Conservation (phyloP, 1,139 yeast genomes). For the Geotrichum aggregatum region DNA sequence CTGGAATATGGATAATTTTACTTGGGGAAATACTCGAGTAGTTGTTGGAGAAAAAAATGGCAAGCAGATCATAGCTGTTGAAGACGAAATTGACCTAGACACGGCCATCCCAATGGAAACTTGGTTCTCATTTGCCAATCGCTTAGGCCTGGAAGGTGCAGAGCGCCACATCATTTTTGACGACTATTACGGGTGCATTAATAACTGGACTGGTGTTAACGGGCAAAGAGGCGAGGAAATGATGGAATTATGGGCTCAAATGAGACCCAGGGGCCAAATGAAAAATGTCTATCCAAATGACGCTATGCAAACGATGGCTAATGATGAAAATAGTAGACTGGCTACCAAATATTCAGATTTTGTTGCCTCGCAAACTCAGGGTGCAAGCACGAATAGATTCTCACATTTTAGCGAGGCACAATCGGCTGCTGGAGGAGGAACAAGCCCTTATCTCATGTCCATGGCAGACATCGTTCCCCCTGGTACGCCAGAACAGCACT, state of each 20-base stretch:
- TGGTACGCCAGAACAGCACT: neutral
- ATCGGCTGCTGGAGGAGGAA: slow-evolving; percentile 8
- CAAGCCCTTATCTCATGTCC: neutral
- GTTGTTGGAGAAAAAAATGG: slow-evolving; percentile 45
- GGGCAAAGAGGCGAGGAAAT: slow-evolving; percentile 12
- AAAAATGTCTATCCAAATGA: slow-evolving; percentile 13
- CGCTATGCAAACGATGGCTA: slow-evolving; percentile 8
- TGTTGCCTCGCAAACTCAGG: neutral
- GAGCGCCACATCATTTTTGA: slow-evolving; percentile 32
- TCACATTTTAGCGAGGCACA: slow-evolving; percentile 15
- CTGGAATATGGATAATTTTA: slow-evolving; percentile 47
- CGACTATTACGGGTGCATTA: slow-evolving; percentile 19
- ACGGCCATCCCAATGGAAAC: slow-evolving; percentile 36
- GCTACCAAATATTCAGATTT: slow-evolving; percentile 7
- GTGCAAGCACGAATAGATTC: neutral
- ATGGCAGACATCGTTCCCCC: neutral
- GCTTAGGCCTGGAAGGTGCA: slow-evolving; percentile 38
- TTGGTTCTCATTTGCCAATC: slow-evolving; percentile 38
- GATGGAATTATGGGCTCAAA: slow-evolving; percentile 15
- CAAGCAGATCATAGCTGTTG: slow-evolving; percentile 36
- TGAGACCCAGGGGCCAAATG: slow-evolving; percentile 21
- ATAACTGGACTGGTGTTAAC: slow-evolving; percentile 18
- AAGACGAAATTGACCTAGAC: slow-evolving; percentile 31
- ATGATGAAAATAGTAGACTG: neutral
- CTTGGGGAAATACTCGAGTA: slow-evolving; percentile 46